These are phyloP conservation scores for Anacardium occidentale DNA, from an alignment of 345 rosid species.

Conservation along the genomic window DNA sequence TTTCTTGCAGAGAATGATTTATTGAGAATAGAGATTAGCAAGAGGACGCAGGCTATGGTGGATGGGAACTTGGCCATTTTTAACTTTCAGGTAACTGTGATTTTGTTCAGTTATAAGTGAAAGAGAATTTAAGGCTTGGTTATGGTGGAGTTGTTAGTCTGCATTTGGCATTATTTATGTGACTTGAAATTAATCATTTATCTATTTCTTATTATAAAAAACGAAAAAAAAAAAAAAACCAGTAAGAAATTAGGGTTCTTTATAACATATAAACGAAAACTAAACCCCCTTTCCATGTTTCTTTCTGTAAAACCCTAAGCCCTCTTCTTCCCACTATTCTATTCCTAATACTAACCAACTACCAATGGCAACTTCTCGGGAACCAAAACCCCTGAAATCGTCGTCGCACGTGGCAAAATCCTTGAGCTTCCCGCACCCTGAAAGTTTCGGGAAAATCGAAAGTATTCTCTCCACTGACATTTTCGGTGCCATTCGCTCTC, in stretches of 20 bases:
- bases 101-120: slow-evolving; percentile 18
- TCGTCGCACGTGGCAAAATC: slow-evolving; percentile 91
- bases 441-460: slow-evolving; percentile 85
- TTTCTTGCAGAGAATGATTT: slow-evolving; percentile 38
- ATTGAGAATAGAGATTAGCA: slow-evolving; percentile 19
- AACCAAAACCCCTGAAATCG: slow-evolving; percentile 83
- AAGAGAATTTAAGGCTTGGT: slow-evolving; percentile 2
- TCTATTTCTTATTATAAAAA: too few species aligned
- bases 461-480: slow-evolving; percentile 85
- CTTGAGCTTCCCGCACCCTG: slow-evolving; percentile 95
- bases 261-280: too few species aligned
- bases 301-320: slow-evolving; percentile 15
- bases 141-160: slow-evolving; percentile 22
- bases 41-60: slow-evolving; percentile 11
- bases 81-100: background rate
- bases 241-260: too few species aligned
- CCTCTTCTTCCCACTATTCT: background rate
- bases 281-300: background rate
- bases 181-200: background rate
- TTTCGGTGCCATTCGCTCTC: slow-evolving; percentile 83
- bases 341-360: background rate
- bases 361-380: slow-evolving; percentile 98
- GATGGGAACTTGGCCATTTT: slow-evolving; percentile 21
- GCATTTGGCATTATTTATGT: background rate
- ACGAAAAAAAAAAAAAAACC: too few species aligned